Evolutionary conservation across 148 eudicot genomes (phyloP).

Genomic region (Spergularia marina): DNA sequence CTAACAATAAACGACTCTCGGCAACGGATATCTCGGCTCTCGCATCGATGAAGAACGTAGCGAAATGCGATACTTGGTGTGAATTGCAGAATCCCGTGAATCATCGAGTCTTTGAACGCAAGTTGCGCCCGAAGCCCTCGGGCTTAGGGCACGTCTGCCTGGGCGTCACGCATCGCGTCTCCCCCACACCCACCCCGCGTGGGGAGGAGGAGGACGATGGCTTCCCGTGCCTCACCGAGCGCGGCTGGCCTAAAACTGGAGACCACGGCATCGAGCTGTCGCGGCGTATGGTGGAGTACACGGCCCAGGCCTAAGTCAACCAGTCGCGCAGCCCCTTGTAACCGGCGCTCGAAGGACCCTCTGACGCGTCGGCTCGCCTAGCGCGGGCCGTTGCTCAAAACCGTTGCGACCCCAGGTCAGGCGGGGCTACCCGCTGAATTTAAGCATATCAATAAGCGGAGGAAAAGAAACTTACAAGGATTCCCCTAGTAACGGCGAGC

Average conservation of each 20-base stretch:
- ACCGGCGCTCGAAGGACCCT: too few relatives aligned
- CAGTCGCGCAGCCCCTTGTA: too few relatives aligned
- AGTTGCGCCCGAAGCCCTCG: constrained; percentile 43
- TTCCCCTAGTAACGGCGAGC: constrained; percentile 23
- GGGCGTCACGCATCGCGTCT: background rate
- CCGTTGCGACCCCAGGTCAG: too few relatives aligned
- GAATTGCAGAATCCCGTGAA: constrained; percentile 49
- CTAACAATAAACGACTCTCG: constrained; percentile 29
- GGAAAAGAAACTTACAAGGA: constrained; percentile 27
- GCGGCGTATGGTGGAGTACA: background rate
- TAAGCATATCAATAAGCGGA: constrained; percentile 26
- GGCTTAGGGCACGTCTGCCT: constrained; percentile 3
- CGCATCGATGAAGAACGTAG: constrained; percentile 59
- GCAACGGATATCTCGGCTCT: constrained; percentile 51
- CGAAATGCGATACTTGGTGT: constrained; percentile 60
- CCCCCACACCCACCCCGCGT: background rate
- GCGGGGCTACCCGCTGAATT: constrained; percentile 16
- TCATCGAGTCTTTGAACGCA: constrained; percentile 52
- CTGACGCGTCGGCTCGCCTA: too few relatives aligned
- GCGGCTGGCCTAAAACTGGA: background rate
- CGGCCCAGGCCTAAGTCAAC: background rate
- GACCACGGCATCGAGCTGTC: background rate
- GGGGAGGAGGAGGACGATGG: too few relatives aligned
- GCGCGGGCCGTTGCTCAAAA: too few relatives aligned
- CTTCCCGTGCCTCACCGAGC: background rate